Evolutionary conservation across 2,329 filamentous ascomycete species (phyloP).

Genomic region (Ilyonectria robusta): DNA sequence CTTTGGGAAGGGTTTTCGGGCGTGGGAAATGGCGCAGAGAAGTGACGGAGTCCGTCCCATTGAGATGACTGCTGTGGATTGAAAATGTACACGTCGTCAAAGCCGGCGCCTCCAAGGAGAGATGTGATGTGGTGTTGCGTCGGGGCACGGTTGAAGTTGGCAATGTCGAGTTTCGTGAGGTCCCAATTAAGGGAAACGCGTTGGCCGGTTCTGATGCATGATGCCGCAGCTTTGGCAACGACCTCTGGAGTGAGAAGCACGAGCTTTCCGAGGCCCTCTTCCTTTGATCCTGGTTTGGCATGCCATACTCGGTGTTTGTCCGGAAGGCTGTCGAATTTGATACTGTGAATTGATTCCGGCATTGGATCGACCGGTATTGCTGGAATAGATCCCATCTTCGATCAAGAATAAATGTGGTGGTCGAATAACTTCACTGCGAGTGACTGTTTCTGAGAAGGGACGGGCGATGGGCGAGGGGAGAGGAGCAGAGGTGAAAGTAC

Average conservation of each 20-base stretch:
- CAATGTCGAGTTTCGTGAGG: conserved; percentile 68
- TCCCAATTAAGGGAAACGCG: conserved; percentile 69
- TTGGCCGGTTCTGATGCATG: conserved; percentile 65
- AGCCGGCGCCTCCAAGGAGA: conserved; percentile 61
- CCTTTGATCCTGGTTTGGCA: conserved; percentile 58
- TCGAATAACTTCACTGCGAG: background rate
- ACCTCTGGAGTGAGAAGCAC: conserved; percentile 67
- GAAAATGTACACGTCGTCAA: conserved; percentile 65
- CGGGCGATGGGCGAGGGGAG: background rate
- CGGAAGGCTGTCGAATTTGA: conserved; percentile 53
- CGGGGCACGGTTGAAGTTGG: conserved; percentile 66
- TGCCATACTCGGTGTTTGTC: conserved; percentile 65
- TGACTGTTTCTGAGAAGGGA: background rate
- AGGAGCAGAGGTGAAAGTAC: background rate
- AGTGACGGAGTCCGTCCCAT: conserved; percentile 67
- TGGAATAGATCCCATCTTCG: conserved; percentile 22
- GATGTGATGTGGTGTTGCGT: conserved; percentile 66
- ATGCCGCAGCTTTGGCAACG: conserved; percentile 59
- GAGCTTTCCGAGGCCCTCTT: conserved; percentile 68
- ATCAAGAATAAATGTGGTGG: background rate
- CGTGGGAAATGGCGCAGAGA: conserved; percentile 58
- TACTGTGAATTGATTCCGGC: conserved; percentile 1
- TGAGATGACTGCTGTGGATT: conserved; percentile 67
- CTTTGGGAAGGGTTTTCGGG: conserved; percentile 51
- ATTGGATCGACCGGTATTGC: background rate